Base-by-base conservation (phyloP, 2,329 filamentous ascomycete species). In the Epichloe coenophiala region DNA sequence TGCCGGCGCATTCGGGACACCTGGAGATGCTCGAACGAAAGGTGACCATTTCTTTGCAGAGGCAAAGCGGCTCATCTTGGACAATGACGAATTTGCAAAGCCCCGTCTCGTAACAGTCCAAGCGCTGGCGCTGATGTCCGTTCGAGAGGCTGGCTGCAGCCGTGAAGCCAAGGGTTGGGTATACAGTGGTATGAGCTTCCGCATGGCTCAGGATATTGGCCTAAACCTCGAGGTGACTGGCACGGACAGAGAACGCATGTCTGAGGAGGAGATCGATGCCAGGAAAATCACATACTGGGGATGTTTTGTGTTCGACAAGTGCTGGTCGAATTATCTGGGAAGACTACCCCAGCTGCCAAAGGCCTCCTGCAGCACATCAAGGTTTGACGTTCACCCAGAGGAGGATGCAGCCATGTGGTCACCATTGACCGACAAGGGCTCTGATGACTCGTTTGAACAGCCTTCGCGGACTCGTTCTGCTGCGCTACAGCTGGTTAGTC, bases 231-330 rank as follows among this genome's bases (percentile, higher is more conserved):
- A 95, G 61, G 79, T 85, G 1, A 78, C 80, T 17, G 80, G 80
- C 8, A 75, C 88, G 52, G 78, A 76, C 52, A 74, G 71, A 52
- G 73, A 77, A 47, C 67, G 72, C 31, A 75, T 91, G 56, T 81
- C 82, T 54, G 88, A 95, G 52, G 78, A 86, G 45, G 91, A 96
- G 65, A 78, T 94, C 39, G 93, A 98, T 67, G 90, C 89, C 3
- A 77, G 93, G 39, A 78, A 87, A 49, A 84, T 97, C 41, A 96
- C 93, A 0, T 97, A 96, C 62, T 97, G 93, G 93, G 93, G 93
- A 6, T 96, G 90, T 64, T 97, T 93, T 66, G 70, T 95, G n/a
- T 95, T 97, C 64, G 93, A 98, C 71, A 97, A 96, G 75, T 95
- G 88, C 65, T 97, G 91, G 90, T 95, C 90, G 47, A 97, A 96